Evolutionary conservation across 305 asterid genomes (phyloP).

Genomic region (Fraxinus paxiana): DNA sequence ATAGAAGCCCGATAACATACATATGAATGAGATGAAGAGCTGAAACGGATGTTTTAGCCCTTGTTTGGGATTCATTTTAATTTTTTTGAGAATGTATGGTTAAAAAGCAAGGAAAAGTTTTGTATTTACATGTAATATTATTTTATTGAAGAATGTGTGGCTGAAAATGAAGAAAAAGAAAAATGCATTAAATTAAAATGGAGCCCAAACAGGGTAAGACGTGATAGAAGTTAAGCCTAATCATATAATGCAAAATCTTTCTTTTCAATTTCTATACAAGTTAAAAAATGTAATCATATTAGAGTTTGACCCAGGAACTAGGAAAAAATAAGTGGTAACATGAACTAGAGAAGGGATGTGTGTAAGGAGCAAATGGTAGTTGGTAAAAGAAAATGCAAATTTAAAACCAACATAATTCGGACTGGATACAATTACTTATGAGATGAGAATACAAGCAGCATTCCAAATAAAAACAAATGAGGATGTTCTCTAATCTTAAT

Average conservation of each 20-base stretch:
- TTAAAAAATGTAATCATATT: neutral
- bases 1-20: neutral
- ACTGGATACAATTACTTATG: neutral
- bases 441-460: slow-evolving; percentile 14
- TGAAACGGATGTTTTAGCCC: neutral
- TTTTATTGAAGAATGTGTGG: neutral
- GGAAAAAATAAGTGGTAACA: neutral
- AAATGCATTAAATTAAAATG: neutral
- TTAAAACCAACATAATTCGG: neutral
- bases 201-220: neutral
- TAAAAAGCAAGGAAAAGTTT: neutral
- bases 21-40: neutral
- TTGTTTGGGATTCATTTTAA: neutral
- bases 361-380: neutral
- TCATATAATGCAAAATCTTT: neutral
- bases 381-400: neutral
- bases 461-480: slow-evolving; percentile 17
- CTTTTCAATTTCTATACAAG: neutral
- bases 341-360: neutral
- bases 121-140: neutral
- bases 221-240: neutral
- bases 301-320: neutral
- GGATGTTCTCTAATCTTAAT: neutral
- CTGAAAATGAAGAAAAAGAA: neutral
- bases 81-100: neutral